Base-by-base conservation (phyloP, 164 flowering plant species). In the Piper betle region DNA sequence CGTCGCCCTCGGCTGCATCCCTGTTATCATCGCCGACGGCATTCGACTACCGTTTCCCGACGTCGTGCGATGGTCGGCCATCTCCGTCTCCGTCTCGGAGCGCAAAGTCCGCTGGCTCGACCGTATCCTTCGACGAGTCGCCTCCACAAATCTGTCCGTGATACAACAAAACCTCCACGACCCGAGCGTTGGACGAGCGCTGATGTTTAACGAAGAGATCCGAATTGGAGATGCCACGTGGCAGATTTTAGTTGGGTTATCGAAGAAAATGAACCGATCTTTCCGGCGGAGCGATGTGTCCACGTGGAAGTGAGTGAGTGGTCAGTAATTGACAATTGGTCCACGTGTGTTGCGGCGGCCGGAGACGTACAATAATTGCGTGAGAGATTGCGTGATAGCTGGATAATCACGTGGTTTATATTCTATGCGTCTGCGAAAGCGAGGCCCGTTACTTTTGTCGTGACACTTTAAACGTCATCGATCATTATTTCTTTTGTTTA, bases 11-110 rank as follows among this genome's bases (percentile, higher is more conserved):
- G n/a, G n/a, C n/a, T n/a, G n/a, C n/a, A n/a, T n/a, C n/a, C 99
- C 97, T 39, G 96, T 93, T 5, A 78, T 93, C 41, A 84, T 93
- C 54, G 99, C 99, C 1, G 96, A 90, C 61, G 97, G 82, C 37
- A 88, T 93, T 72, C 86, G 83, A 54, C 68, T 93, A 62, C 99
- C 99, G 0, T 90, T 86, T 72, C 53, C 84, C 2, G 39, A 63
- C 9, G 78, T 78, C 53, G 78, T 90, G 11, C 72, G 60, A 5
- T 93, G 97, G 99, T 62, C 81, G 71, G 82, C 82, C 12, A 93
- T 93, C 37, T 87, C 96, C 2, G 71, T 93, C 38, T 79, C 80
- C 37, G 97, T 93, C 56, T 78, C 91, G 38, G 96, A 93, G 67
- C 69, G 62, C 20, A 92, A 88, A 75, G 88, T 85, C 58, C 74